A percentile compares a stretch with the other conserved stretches of the same genome.
phyloP scores from a whole-genome alignment of 2,329 filamentous ascomycete species.

The Coleophoma eucalyptorum region DNA sequence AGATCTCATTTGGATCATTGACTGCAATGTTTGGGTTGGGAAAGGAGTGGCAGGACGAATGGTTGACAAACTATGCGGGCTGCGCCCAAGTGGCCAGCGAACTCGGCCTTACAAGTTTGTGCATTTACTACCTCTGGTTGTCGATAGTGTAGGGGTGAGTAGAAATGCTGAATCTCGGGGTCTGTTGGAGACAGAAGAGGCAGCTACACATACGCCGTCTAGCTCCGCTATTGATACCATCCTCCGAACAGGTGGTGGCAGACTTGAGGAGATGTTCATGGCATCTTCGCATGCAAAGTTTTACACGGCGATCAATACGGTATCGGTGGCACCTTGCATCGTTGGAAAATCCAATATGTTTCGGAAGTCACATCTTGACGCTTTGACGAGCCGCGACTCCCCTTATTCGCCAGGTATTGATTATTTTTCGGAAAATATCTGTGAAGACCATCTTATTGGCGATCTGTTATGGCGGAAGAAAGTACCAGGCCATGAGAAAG shows the following conservation, averaged over 20 bases:
- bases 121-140: slow-evolving; percentile 84
- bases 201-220: slow-evolving; percentile 19
- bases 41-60: slow-evolving; percentile 77
- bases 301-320: slow-evolving; percentile 94
- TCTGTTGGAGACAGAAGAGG: slow-evolving; percentile 12
- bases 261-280: slow-evolving; percentile 93
- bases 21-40: slow-evolving; percentile 94
- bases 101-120: slow-evolving; percentile 79
- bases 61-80: slow-evolving; percentile 82
- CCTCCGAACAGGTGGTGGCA: slow-evolving; percentile 60
- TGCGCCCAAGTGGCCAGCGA: slow-evolving; percentile 42
- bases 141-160: slow-evolving; percentile 59
- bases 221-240: slow-evolving; percentile 19
- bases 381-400: slow-evolving; percentile 49
- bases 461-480: slow-evolving; percentile 81
- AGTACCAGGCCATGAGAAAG: slow-evolving; percentile 41
- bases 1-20: slow-evolving; percentile 89
- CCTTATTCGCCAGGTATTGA: slow-evolving; percentile 67
- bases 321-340: slow-evolving; percentile 85
- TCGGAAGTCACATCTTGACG: slow-evolving; percentile 82
- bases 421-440: slow-evolving; percentile 93
- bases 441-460: slow-evolving; percentile 94
- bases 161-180: slow-evolving; percentile 16
- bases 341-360: slow-evolving; percentile 99
- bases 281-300: slow-evolving; percentile 93